Base-by-base conservation (phyloP, 768 basidiomycete genomes). In the Cyathus striatus region DNA sequence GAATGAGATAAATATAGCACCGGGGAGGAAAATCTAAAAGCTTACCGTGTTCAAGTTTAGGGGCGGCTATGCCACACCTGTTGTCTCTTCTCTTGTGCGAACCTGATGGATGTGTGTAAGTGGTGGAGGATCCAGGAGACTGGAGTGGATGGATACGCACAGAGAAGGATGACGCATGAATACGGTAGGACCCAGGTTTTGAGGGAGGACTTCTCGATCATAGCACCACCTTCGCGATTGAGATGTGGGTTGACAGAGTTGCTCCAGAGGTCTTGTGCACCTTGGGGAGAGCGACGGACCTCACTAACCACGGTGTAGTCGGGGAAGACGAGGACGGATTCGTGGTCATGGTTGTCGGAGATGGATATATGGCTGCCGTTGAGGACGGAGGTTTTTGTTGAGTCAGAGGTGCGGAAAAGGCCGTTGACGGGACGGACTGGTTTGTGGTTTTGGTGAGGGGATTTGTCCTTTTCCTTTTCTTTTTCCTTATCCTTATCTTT, bases 51-150 rank as follows among this genome's bases (percentile, higher is more conserved):
- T 86, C 84, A 24, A 96, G 79, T 53, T 86, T 81, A 2, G 88
- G 87, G 1, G 92, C 91, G 7, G 87, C 81, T 35, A 97, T 83
- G 20, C 79, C 78, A 62, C 95, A 99, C 47, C 91, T 80, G 58
- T 93, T 94, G 64, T 97, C 95, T 23, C 94, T 73, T 53, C 78
- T 79, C 65, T 92, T 91, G 65, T 98, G 95, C 2, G 93, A 96
- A 60, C 94, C 91, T 94, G 55, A 49, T 48, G 40, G 18, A 46
- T 53, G 40, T 46, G 40, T 44, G 49, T 53, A 43, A 58, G 40
- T 43, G 22, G 27, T 36, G 10, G 20, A 35, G 41, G 21, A 37
- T 22, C 30, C 43, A 14, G 38, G 16, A 38, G 38, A 33, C 43
- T 47, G 42, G 26, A 37, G 17, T 13, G 30, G 37, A n/a, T 30